These are phyloP conservation scores for Aphanoascus verrucosus DNA, from an alignment of 2,329 filamentous ascomycete species.

Conservation along the genomic window DNA sequence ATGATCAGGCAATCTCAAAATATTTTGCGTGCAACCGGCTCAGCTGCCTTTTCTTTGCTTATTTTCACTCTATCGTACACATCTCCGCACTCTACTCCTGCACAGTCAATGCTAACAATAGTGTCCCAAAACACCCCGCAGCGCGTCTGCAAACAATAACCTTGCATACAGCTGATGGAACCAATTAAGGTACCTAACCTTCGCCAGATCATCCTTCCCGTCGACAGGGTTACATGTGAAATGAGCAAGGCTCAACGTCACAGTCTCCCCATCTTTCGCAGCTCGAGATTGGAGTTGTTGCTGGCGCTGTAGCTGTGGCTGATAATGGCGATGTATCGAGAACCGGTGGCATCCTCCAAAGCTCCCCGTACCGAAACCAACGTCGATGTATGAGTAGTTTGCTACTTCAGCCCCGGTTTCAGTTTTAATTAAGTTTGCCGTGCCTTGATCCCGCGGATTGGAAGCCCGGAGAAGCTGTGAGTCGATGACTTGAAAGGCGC, in stretches of 20 bases:
- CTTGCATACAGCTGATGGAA: constrained; percentile 12
- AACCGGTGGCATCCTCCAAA: constrained; percentile 14
- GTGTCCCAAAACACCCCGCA: constrained; percentile 4
- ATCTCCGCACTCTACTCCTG: too few species aligned
- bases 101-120: background rate
- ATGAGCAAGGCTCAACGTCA: constrained; percentile 9
- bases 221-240: constrained; percentile 13
- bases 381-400: constrained; percentile 11
- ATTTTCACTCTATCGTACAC: background rate
- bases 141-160: constrained; percentile 10
- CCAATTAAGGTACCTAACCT: background rate
- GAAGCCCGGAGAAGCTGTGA: background rate
- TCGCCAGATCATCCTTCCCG: background rate
- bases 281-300: background rate
- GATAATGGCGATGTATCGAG: constrained; percentile 5
- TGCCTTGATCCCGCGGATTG: background rate
- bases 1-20: constrained; percentile 2
- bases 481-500: constrained; percentile 12
- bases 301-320: background rate
- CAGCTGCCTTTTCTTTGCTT: background rate
- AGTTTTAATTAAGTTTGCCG: background rate
- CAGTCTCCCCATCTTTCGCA: background rate
- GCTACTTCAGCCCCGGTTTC: too few species aligned
- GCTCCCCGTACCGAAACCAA: constrained; percentile 7
- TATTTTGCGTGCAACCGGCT: background rate